Evolutionary conservation across 164 flowering plant genomes (phyloP).

Genomic region (Magnolia sinica): DNA sequence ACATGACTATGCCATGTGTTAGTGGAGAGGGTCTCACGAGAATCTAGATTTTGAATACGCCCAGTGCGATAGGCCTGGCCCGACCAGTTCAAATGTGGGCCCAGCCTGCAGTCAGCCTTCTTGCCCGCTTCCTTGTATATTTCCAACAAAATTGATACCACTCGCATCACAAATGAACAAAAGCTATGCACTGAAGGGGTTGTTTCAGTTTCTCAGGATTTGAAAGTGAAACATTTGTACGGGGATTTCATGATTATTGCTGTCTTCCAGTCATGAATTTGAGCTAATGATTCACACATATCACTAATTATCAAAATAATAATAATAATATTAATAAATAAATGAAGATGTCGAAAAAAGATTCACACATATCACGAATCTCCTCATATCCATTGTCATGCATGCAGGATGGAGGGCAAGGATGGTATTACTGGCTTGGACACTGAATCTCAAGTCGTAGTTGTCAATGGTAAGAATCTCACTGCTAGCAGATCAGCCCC

Average conservation of each 20-base stretch:
- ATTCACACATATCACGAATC: no score
- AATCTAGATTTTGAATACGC: no score
- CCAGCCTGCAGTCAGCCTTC: not conserved
- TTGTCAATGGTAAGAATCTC: not conserved
- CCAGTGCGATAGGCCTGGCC: no score
- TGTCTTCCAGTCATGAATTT: not conserved
- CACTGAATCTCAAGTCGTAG: not conserved
- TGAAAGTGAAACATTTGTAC: not conserved
- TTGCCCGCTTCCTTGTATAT: not conserved
- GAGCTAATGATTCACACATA: not conserved
- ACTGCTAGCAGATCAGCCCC: not conserved
- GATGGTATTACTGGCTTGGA: constrained; percentile 6
- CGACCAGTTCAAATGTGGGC: not conserved
- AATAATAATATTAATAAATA: no score
- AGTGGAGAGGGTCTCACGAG: no score
- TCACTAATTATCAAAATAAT: no score
- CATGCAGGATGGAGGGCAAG: constrained; percentile 9
- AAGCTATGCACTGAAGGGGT: not conserved
- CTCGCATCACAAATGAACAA: not conserved
- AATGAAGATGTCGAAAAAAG: no score
- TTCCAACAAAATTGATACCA: not conserved
- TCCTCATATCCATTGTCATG: not conserved
- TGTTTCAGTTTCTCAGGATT: not conserved
- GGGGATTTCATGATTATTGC: not conserved
- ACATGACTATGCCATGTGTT: no score